A percentile compares a stretch with the other conserved stretches of the same genome.
phyloP scores from a whole-genome alignment of 2,329 filamentous ascomycete species.

The Podosphaera fusca region DNA sequence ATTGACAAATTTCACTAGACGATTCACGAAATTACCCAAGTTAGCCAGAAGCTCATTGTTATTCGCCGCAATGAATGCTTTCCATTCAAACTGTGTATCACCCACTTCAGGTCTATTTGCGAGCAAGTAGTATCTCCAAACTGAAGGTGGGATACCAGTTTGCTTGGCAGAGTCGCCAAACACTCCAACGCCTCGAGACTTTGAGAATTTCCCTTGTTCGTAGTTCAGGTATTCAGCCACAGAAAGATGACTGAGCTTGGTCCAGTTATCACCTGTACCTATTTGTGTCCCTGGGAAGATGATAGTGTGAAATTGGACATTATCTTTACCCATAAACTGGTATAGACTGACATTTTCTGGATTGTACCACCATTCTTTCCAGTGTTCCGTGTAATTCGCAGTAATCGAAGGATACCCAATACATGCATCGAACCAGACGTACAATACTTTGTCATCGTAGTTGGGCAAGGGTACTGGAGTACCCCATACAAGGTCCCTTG shows the following conservation, averaged over 20 bases:
- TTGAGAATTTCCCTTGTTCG: conserved; percentile 78
- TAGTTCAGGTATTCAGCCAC: conserved; percentile 83
- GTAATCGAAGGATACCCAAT: conserved; percentile 94
- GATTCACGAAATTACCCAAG: conserved; percentile 50
- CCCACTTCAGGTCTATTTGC: conserved; percentile 65
- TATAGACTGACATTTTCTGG: conserved; percentile 72
- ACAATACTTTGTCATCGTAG: conserved; percentile 60
- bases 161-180: conserved; percentile 79
- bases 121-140: conserved; percentile 87
- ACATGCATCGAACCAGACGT: conserved; percentile 70
- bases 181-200: conserved; percentile 71
- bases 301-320: conserved; percentile 61
- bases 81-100: conserved; percentile 82
- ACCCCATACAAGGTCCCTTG: conserved; percentile 82
- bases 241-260: conserved; percentile 66
- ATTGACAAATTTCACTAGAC: conserved; percentile 53
- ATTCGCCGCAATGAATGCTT: conserved; percentile 58
- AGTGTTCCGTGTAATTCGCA: conserved; percentile 66
- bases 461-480: conserved; percentile 28
- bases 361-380: conserved; percentile 89
- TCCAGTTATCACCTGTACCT: conserved; percentile 70
- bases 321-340: conserved; percentile 89
- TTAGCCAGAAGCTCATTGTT: conserved; percentile 71
- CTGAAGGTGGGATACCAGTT: conserved; percentile 60
- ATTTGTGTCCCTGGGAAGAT: conserved; percentile 79